Base-by-base conservation (phyloP, 805 yeast genomes). In the Komagataella pastoris region DNA sequence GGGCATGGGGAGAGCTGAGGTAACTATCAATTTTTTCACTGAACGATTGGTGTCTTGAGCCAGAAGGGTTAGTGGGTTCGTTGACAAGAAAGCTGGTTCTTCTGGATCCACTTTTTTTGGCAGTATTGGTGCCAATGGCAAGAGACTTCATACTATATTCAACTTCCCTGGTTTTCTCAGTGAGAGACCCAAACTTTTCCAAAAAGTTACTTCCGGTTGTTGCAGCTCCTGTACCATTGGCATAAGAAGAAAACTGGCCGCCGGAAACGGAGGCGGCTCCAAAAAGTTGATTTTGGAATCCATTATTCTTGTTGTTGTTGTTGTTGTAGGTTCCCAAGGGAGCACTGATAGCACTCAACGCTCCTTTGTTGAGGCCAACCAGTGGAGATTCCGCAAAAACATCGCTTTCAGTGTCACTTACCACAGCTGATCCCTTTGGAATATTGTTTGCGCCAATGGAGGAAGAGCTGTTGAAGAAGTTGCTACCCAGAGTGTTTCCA, bases 161-260 rank as follows among this genome's bases (percentile, higher is more conserved):
- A 47, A 81, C 70, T 56, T 82, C 88, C 58, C 84, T 70, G 0
- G 88, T 82, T 49, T 84, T 83, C 52, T 82, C 87, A 6, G 85
- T 83, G 17, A 82, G 83, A 2, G 79, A 69, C 6, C 83, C 70
- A 59, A 82, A 82, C 64, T 80, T 81, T 55, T 79, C 82, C 55
- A 82, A 66, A 58, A 82, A 82, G 44, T 60, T 59, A 40, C 64
- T 47, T 30, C 55, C 57, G 40, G 40, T 10, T 30, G 40, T 10
- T 2, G 40, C 10, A 54, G 59, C 55, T 53, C 59, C 66, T 50
- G 52, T 47, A 7, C 54, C 54, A n/a, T 58, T 65, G 24, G 72
- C 73, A 1, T 75, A 75, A 49, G 71, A 76, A 10, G 55, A 47
- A 36, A 49, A 47, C 14, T 49, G 52, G 10, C 66, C 68, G 3